Conservation (phyloP, 768 basidiomycete genomes). For the Pluteus cervinus region DNA sequence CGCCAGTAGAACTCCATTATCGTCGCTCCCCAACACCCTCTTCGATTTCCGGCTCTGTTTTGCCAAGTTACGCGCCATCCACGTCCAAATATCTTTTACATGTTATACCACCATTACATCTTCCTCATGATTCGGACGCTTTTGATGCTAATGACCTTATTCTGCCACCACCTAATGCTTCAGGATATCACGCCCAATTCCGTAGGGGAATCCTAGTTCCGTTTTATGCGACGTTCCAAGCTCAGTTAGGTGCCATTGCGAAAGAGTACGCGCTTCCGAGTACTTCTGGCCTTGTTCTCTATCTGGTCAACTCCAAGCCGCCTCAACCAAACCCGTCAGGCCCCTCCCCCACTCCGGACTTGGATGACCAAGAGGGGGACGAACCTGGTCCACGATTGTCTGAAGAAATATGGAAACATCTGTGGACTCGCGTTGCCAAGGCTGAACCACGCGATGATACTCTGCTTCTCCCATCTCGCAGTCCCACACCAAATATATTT, state of each 20-base stretch:
- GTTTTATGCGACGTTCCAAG: slow-evolving; percentile 75
- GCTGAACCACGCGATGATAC: slow-evolving; percentile 49
- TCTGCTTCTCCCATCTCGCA: slow-evolving; percentile 26
- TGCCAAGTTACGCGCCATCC: slow-evolving; percentile 28
- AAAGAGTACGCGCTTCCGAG: slow-evolving; percentile 91
- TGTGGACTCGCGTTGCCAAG: slow-evolving; percentile 72
- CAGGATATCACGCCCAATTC: slow-evolving; percentile 76
- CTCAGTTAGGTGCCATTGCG: slow-evolving; percentile 83
- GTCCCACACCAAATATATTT: slow-evolving; percentile 32
- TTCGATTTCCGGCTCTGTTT: slow-evolving; percentile 34
- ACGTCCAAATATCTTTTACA: slow-evolving; percentile 75
- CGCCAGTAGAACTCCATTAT: no score
- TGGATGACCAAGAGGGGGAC: slow-evolving; percentile 32
- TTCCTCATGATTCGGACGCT: slow-evolving; percentile 57
- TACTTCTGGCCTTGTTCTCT: slow-evolving; percentile 76
- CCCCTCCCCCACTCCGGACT: slow-evolving; percentile 7
- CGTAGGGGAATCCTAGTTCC: slow-evolving; percentile 84
- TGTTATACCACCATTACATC: slow-evolving; percentile 70
- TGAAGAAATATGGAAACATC: slow-evolving; percentile 80
- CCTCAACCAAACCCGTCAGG: slow-evolving; percentile 11
- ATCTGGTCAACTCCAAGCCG: slow-evolving; percentile 48
- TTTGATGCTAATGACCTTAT: slow-evolving; percentile 38
- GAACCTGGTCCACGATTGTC: slow-evolving; percentile 78
- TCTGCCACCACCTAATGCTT: slow-evolving; percentile 50
- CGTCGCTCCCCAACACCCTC: slow-evolving; percentile 50